Evolutionary conservation across 2,329 filamentous ascomycete species (phyloP).

Genomic region (Daldinia sp.): DNA sequence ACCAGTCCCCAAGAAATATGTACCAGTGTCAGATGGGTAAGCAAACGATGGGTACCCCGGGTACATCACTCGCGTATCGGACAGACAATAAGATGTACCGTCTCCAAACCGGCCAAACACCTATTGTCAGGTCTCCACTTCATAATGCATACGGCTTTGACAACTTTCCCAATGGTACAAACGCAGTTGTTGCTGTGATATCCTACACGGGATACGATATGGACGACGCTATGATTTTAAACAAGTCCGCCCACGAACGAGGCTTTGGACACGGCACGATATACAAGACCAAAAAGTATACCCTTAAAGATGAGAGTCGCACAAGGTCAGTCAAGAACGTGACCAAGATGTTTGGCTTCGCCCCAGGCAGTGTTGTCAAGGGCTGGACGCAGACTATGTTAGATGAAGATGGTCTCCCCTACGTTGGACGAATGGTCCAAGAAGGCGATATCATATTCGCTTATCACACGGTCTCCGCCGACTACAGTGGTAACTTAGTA

Average conservation of each 20-base stretch:
- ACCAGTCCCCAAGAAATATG: constrained; percentile 99
- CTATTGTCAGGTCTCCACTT: constrained; percentile 87
- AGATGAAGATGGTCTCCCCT: constrained; percentile 87
- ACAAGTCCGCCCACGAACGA: constrained; percentile 95
- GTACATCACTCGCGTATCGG: constrained; percentile 81
- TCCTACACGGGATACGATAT: constrained; percentile 99
- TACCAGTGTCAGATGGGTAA: constrained; percentile 99
- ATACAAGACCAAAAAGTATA: constrained; percentile 96
- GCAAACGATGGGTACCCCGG: constrained; percentile 97
- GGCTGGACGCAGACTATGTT: constrained; percentile 75
- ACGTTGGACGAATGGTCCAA: constrained; percentile 78
- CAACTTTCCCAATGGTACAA: constrained; percentile 97
- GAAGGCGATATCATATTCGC: constrained; percentile 88
- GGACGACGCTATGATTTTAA: constrained; percentile 99
- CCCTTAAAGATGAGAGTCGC: constrained; percentile 80
- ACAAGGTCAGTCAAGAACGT: constrained; percentile 73
- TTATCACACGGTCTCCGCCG: constrained; percentile 85
- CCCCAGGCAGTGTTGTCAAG: constrained; percentile 76
- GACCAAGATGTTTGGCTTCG: constrained; percentile 89
- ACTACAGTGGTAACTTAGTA: constrained; percentile 78
- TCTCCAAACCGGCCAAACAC: constrained; percentile 94
- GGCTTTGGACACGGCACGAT: constrained; percentile 96
- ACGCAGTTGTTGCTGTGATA: constrained; percentile 95
- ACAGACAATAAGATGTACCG: constrained; percentile 98
- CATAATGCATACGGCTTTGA: constrained; percentile 97